Evolutionary conservation across 345 rosid species (phyloP), one percentile per base, ranked within the genome.

Genomic region (Triadica sebifera): DNA sequence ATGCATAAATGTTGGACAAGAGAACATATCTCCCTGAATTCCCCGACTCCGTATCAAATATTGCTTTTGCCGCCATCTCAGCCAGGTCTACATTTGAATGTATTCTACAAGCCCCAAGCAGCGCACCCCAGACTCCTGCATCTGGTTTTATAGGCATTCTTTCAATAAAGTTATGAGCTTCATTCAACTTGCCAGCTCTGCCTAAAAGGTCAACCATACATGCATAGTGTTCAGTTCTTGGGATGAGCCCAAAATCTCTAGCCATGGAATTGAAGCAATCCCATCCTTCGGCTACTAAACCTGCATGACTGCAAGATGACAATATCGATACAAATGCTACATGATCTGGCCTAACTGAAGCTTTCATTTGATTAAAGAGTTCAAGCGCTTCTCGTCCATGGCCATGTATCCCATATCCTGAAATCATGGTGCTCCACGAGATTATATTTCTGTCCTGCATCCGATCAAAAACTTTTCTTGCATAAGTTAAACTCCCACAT

Each of bases 161-260:
- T 61, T 81, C 56, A 19, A 87, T 87, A 73, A 87, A 85, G 11
- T 74, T 73, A 38, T 15, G 15, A 38, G 89, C 89, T 75, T 87
- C 84, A 19, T 69, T 57, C 50, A 87, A 72, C 47, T 57, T 77
- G 15, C 89, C 91, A 8, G 84, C 83, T 76, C 87, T 79, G 39
- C 86, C 87, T 46, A 85, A 74, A 56, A 87, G 82, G 76, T 87
- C 91, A 65, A 87, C 87, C 87, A 85, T 80, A 70, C 89, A 85
- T 9, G 91, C 81, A 38, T 80, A 79, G 62, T 87, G 89, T 61
- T 84, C 85, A 49, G 81, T 46, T 57, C 61, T 65, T 57, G 89
- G 89, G 8, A 49, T 75, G 25, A 84, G 73, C 52, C 81, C 82
- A 56, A 78, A 84, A 75, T 81, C 84, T 71, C 65, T 82, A 46